Evolutionary conservation across 2,329 filamentous ascomycete genomes (phyloP), one percentile per base, ranked within the genome.

Genomic region (Stylonectria norvegica): DNA sequence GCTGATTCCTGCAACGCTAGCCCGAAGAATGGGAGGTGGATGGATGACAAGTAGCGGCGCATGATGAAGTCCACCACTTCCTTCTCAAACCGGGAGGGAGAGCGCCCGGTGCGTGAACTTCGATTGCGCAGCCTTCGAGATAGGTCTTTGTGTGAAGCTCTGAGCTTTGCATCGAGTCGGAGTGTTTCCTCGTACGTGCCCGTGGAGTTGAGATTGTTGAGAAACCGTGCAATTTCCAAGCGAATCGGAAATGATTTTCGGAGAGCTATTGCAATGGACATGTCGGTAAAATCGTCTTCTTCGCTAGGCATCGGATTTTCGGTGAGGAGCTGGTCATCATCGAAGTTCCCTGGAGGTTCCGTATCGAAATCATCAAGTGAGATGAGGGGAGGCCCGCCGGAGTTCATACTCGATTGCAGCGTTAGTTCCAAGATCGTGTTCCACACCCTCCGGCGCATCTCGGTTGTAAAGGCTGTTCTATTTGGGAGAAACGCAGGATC

Each of bases 11-110:
- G 56, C 2, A 69, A 56, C 2, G 70, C 61, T 0, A 62, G 52
- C 1, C 56, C 57, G 18, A 73, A 69, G 51, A 70, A 80, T 0
- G 75, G 74, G 3, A 75, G 63, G 51, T 85, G 80, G 0, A 85
- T 64, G 0, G 71, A 64, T 5, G 76, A 63, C 3, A 82, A 57
- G 49, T 77, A 79, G 7, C 76, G 73, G 18, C 73, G 69, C 44
- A 79, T 66, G 16, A 78, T 57, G 29, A 77, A 64, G 19, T 79
- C 71, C 5, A 77, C 53, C 1, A 73, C 49, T 4, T 68, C 66
- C 5, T 68, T 52, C n/a, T 70, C 66, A 38, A 75, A 74, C 0
- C 48, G 42, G 0, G 64, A 57, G 0, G 59, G 61, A 0, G 57
- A 50, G 4, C 25, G 30, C 11, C 52, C 49, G 5, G 36, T 39